phyloP scores from a whole-genome alignment of 1,284 basidiomycete genomes.

The Vanrija sp. region DNA sequence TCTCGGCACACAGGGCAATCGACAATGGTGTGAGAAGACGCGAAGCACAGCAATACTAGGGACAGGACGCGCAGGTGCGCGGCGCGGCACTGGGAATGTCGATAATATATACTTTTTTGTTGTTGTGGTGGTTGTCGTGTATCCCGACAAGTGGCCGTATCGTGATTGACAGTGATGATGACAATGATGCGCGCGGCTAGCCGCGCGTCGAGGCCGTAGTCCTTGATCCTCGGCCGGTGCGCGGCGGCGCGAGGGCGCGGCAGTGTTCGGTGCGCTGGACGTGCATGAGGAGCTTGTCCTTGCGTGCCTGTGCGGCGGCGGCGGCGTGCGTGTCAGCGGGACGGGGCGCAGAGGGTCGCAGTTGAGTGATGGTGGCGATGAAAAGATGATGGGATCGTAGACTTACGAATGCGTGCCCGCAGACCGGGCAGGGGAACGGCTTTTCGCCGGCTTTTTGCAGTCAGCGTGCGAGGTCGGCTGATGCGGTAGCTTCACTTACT shows the following conservation, averaged over 20 bases:
- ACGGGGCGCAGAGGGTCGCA: neutral
- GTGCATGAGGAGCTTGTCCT: slow-evolving; percentile 24
- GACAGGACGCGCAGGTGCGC: too few relatives aligned
- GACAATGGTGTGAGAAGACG: too few relatives aligned
- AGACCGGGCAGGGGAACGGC: slow-evolving; percentile 16
- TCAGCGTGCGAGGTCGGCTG: neutral
- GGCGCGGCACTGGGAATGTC: too few relatives aligned
- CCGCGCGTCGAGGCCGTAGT: too few relatives aligned
- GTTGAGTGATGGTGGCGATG: neutral
- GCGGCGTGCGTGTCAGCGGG: slow-evolving; percentile 2
- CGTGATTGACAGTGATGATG: too few relatives aligned
- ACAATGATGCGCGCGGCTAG: too few relatives aligned
- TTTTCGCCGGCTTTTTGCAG: slow-evolving; percentile 14
- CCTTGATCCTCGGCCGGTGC: neutral
- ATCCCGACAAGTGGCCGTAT: too few relatives aligned
- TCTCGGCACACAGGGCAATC: too few relatives aligned
- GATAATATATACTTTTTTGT: too few relatives aligned
- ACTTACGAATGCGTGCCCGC: slow-evolving; percentile 16
- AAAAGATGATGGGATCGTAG: neutral
- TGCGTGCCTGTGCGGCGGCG: slow-evolving; percentile 22
- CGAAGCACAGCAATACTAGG: too few relatives aligned
- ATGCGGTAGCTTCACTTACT: slow-evolving; percentile 3
- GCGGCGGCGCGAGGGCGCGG: slow-evolving; percentile 13
- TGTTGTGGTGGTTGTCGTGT: too few relatives aligned
- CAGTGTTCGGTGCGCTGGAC: slow-evolving; percentile 18